These are phyloP conservation scores for Salvia sclarea DNA, from an alignment of 305 asterid genomes.

Conservation along the genomic window DNA sequence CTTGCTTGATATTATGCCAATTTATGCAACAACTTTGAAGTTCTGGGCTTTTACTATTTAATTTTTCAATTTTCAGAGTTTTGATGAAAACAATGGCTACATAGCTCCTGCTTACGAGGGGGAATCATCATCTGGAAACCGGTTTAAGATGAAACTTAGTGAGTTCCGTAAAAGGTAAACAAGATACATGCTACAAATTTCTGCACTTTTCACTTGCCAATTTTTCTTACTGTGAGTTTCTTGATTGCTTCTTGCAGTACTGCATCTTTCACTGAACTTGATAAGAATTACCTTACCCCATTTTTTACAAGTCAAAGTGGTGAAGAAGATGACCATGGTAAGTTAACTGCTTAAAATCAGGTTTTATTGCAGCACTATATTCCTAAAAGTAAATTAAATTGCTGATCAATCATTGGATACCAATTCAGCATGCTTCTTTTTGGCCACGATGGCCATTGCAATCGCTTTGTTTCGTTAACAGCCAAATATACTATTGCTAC, in stretches of 20 bases:
- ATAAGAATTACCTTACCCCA: conserved; percentile 95
- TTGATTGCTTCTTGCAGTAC: conserved; percentile 60
- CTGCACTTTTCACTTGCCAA: not conserved
- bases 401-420: not conserved
- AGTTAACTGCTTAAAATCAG: conserved; percentile 33
- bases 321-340: conserved; percentile 82
- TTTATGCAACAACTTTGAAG: conserved; percentile 16
- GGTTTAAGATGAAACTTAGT: conserved; percentile 89
- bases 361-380: not conserved
- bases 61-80: conserved; percentile 53
- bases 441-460: not conserved
- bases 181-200: conserved; percentile 13
- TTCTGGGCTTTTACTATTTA: conserved; percentile 18
- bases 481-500: conserved; percentile 7
- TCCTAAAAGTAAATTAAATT: conserved; percentile 15
- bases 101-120: conserved; percentile 73
- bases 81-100: conserved; percentile 70
- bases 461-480: conserved; percentile 6
- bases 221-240: conserved; percentile 25
- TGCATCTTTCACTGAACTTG: conserved; percentile 83
- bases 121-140: conserved; percentile 81
- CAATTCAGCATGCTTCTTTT: conserved; percentile 10
- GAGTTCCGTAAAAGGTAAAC: conserved; percentile 79
- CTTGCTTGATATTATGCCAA: conserved; percentile 4
- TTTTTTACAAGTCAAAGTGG: conserved; percentile 87